Evolutionary conservation across 2,329 filamentous ascomycete genomes (phyloP), one percentile per base, ranked within the genome.

Genomic region (Pseudocercospora cruenta): DNA sequence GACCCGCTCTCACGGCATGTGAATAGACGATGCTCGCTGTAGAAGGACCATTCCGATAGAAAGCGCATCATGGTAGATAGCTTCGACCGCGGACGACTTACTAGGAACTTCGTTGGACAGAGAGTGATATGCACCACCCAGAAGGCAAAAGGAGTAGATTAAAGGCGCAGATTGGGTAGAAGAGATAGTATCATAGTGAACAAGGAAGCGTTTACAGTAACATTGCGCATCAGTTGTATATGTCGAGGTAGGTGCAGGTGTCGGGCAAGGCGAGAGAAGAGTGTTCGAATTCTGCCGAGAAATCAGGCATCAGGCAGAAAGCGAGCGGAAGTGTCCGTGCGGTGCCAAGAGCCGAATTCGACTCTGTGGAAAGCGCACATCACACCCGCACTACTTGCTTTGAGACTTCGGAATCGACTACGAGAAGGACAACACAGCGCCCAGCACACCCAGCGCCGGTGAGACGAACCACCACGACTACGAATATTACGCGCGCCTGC

Each of bases 361-460:
- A 39, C 36, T 39, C 33, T 49, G 45, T 51, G 47, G 54, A 54
- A 39, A 43, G 33, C 36, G 26, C 21, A 58, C 54, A 28, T 58
- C 58, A 36, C 58, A 26, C 22, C 51, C 24, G 26, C 51, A 55
- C 51, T 55, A 33, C 51, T 16, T 33, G 22, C 22, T 28, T 24
- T 55, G 51, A 28, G 26, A 24, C 26, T 55, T 26, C 51, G 51
- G 51, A 28, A 55, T 55, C 51, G 51, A 33, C 51, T 28, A 55
- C 22, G 22, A 55, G 55, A 58, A 58, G 55, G 55, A 36, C 57
- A 31, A 53, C 57, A 45, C 59, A 54, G 28, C 59, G 59, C 55
- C 55, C 59, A 62, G 16, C 21, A 62, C 55, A 58, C 55, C 55
- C 55, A 58, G 55, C 55, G 55, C 55, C 55, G 55, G 55, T 58